Evolutionary conservation across 306 rosid species (phyloP).

Genomic region (Oxytropis ochrocephala): DNA sequence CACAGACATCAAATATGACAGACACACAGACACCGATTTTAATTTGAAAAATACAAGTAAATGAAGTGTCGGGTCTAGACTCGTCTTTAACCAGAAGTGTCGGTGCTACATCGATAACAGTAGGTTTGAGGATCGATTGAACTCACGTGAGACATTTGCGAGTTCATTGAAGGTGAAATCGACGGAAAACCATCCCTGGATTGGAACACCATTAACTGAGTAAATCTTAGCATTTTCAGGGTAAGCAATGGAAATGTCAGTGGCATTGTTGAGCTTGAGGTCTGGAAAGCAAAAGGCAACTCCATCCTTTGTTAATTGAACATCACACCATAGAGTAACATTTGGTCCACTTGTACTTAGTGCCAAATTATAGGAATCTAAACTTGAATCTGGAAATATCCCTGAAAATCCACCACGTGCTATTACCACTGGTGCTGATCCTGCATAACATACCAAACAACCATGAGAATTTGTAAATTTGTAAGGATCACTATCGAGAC

Average conservation of each 20-base stretch:
- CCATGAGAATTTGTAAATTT: background rate
- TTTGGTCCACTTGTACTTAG: conserved; percentile 25
- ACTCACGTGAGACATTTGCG: conserved; percentile 43
- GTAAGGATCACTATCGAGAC: no score
- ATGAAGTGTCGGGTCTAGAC: no score
- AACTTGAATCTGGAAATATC: conserved; percentile 73
- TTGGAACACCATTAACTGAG: conserved; percentile 35
- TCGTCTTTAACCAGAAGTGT: no score
- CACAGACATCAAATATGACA: no score
- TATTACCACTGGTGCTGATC: conserved; percentile 55
- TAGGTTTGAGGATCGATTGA: no score
- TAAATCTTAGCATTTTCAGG: conserved; percentile 19
- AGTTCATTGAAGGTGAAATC: conserved; percentile 49
- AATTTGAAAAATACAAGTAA: no score
- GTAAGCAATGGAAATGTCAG: conserved; percentile 17
- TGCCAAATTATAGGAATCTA: conserved; percentile 42
- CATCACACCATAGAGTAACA: conserved; percentile 70
- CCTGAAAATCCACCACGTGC: conserved; percentile 95
- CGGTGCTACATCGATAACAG: no score
- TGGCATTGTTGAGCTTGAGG: conserved; percentile 46
- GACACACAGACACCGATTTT: no score
- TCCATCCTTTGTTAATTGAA: conserved; percentile 72
- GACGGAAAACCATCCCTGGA: conserved; percentile 49
- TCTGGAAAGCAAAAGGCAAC: conserved; percentile 70
- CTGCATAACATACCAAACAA: conserved; percentile 31